phyloP scores from a whole-genome alignment of 2,329 filamentous ascomycete species.

The Apiospora arundinis region DNA sequence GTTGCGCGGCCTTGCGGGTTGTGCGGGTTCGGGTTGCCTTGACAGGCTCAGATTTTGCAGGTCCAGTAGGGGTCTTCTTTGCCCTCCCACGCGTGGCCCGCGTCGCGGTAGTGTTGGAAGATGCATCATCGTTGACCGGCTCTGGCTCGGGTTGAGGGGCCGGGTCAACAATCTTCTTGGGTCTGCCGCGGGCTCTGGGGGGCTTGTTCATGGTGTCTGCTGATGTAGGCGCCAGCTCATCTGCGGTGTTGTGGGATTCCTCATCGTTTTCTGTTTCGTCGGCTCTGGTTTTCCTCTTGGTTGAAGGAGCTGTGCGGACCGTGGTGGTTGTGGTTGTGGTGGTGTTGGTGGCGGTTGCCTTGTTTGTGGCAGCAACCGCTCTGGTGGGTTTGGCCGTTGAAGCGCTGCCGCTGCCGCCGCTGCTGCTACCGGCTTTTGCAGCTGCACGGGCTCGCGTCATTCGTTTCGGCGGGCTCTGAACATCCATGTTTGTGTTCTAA shows the following conservation, averaged over 20 bases:
- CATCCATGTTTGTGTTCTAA: slow-evolving; percentile 51
- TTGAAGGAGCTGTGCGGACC: slow-evolving; percentile 27
- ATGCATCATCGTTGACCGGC: slow-evolving; percentile 35
- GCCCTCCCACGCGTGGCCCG: slow-evolving; percentile 52
- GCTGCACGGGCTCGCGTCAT: slow-evolving; percentile 60
- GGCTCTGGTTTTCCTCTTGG: slow-evolving; percentile 61
- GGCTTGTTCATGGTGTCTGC: slow-evolving; percentile 39
- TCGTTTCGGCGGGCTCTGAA: slow-evolving; percentile 62
- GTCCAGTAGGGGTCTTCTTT: slow-evolving; percentile 45
- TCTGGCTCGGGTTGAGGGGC: slow-evolving; percentile 37
- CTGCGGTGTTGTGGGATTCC: slow-evolving; percentile 42
- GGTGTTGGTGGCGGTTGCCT: slow-evolving; percentile 29
- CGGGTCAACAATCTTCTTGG: slow-evolving; percentile 48
- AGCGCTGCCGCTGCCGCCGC: slow-evolving; percentile 41
- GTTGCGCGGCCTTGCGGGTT: slow-evolving; percentile 36
- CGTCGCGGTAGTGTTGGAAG: slow-evolving; percentile 32
- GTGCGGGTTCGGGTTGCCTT: slow-evolving; percentile 38
- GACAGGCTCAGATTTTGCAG: slow-evolving; percentile 36
- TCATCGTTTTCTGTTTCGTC: slow-evolving; percentile 63
- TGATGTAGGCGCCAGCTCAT: slow-evolving; percentile 33
- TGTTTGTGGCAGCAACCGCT: slow-evolving; percentile 41
- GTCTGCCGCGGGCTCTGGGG: slow-evolving; percentile 52
- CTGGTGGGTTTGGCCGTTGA: slow-evolving; percentile 45
- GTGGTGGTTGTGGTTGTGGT: slow-evolving; percentile 31
- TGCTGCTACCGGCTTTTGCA: slow-evolving; percentile 40